Percentiles rank a stretch among this genome's conserved stretches.
Evolutionary conservation across 1,139 yeast genomes (phyloP).

Genomic region (Schwanniomyces etchellsii): DNA sequence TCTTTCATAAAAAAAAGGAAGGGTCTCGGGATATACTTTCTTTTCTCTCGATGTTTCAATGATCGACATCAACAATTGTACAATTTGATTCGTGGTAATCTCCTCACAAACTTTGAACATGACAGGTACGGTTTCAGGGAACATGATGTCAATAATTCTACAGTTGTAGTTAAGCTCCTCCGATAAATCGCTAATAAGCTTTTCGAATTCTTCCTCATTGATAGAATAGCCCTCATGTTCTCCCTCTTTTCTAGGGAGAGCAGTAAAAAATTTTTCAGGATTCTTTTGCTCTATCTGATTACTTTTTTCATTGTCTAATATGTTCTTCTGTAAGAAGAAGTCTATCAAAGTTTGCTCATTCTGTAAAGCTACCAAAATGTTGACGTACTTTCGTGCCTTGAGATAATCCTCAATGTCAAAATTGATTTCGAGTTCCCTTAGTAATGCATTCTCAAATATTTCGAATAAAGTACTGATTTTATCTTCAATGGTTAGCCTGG

Average conservation of each 20-base stretch:
- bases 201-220: conserved; percentile 15
- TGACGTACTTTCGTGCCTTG: conserved; percentile 28
- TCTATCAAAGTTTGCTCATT: conserved; percentile 43
- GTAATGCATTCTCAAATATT: conserved; percentile 66
- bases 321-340: conserved; percentile 40
- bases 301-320: conserved; percentile 33
- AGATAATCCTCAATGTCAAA: conserved; percentile 47
- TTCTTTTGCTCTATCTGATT: conserved; percentile 10
- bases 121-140: conserved; percentile 39
- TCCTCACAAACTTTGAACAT: conserved; percentile 47
- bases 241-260: conserved; percentile 4
- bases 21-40: conserved; percentile 20
- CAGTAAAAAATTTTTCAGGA: conserved; percentile 14
- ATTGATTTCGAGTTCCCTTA: conserved; percentile 64
- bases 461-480: conserved; percentile 58
- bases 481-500: conserved; percentile 32
- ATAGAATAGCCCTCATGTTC: conserved; percentile 8
- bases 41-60: conserved; percentile 24
- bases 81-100: conserved; percentile 35
- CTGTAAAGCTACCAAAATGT: conserved; percentile 29
- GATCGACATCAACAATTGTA: conserved; percentile 28
- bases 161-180: conserved; percentile 32
- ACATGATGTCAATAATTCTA: conserved; percentile 31
- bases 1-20: conserved; percentile 29
- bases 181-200: conserved; percentile 22